phyloP scores from a whole-genome alignment of 2,329 filamentous ascomycete genomes.

The Neoscytalidium dimidiatum region DNA sequence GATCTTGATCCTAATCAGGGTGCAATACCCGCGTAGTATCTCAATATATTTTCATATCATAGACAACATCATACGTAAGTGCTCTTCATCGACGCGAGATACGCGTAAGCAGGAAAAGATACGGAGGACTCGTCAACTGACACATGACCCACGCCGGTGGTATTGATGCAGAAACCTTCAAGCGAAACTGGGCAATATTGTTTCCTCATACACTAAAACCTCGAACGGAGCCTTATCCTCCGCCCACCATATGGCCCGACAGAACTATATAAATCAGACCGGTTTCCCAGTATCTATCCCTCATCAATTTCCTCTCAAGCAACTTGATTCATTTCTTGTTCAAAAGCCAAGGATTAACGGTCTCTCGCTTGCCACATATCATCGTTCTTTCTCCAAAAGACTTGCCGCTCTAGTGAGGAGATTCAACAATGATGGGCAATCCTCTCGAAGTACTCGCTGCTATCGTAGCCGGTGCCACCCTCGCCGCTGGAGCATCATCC shows the following conservation, averaged over 20 bases:
- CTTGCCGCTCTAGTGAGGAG: background rate
- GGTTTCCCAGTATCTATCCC: background rate
- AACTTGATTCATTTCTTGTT: background rate
- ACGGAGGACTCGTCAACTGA: background rate
- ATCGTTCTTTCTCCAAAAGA: background rate
- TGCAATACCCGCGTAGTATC: background rate
- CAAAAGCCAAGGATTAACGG: background rate
- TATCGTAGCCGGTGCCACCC: background rate
- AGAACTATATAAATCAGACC: background rate
- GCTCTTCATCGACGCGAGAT: background rate
- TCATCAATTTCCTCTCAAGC: background rate
- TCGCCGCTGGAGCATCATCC: background rate
- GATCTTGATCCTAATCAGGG: background rate
- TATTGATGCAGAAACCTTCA: background rate
- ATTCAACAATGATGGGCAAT: background rate
- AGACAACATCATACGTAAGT: background rate
- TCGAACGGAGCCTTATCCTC: background rate
- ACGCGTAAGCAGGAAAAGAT: background rate
- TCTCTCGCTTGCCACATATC: background rate
- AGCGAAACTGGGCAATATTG: no score
- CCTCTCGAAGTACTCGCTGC: background rate
- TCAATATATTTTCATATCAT: background rate
- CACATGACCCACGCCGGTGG: background rate
- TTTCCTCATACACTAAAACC: no score
- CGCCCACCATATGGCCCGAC: no score